Evolutionary conservation across 139 green algal genomes (phyloP).

Genomic region (Pycnococcus provasolii): DNA sequence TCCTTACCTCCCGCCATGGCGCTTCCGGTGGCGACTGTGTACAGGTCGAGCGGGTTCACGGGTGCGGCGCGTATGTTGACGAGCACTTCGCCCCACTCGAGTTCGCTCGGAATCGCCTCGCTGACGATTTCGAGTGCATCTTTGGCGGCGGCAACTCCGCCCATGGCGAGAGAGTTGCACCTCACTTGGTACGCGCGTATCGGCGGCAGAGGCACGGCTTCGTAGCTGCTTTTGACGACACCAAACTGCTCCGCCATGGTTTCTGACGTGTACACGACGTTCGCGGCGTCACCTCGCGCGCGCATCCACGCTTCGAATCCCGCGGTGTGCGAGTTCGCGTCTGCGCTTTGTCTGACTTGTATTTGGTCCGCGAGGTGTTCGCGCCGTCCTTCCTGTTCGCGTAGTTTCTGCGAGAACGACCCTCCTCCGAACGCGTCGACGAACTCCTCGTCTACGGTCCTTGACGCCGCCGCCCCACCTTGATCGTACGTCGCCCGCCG

Average conservation of each 20-base stretch:
- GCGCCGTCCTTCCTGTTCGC: slow-evolving; percentile 21
- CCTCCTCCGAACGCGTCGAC: slow-evolving; percentile 63
- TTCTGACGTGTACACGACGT: slow-evolving; percentile 56
- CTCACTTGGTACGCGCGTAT: slow-evolving; percentile 45
- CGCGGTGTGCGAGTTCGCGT: slow-evolving; percentile 32
- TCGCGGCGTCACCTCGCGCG: slow-evolving; percentile 36
- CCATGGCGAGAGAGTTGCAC: not conserved
- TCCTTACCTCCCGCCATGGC: not conserved
- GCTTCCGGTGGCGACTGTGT: slow-evolving; percentile 27
- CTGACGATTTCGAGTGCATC: slow-evolving; percentile 37
- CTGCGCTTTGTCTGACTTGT: slow-evolving; percentile 5
- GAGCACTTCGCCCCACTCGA: slow-evolving; percentile 76
- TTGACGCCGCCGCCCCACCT: slow-evolving; percentile 49
- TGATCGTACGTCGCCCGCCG: slow-evolving; percentile 53
- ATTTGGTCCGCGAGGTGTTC: slow-evolving; percentile 56
- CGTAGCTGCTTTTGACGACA: slow-evolving; percentile 61
- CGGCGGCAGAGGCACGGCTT: slow-evolving; percentile 49
- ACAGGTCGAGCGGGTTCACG: slow-evolving; percentile 62
- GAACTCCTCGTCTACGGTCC: slow-evolving; percentile 65
- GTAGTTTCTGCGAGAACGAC: slow-evolving; percentile 36
- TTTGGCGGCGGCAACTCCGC: slow-evolving; percentile 13
- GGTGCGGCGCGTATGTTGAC: slow-evolving; percentile 44
- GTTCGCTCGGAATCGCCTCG: slow-evolving; percentile 40
- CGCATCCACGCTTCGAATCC: slow-evolving; percentile 66
- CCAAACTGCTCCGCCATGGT: slow-evolving; percentile 53